These are phyloP conservation scores for Boletus edulis DNA, from an alignment of 768 basidiomycete species.

Conservation along the genomic window DNA sequence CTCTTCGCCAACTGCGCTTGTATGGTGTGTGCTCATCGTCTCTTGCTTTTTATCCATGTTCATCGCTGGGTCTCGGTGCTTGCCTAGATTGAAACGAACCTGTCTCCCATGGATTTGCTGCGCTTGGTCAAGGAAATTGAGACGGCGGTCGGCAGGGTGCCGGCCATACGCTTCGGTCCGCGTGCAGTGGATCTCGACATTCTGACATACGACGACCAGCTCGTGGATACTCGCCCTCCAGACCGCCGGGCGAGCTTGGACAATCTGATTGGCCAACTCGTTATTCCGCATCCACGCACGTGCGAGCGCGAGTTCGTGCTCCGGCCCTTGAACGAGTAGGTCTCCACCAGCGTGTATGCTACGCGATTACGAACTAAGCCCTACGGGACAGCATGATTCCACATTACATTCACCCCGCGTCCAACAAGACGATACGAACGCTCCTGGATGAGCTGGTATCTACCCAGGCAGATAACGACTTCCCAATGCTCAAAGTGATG, in stretches of 20 bases:
- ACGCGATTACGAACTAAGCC: background rate
- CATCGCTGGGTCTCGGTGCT: background rate
- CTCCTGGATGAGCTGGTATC: conserved; percentile 45
- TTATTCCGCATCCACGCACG: conserved; percentile 81
- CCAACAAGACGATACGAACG: conserved; percentile 43
- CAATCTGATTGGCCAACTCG: conserved; percentile 62
- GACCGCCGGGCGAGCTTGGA: conserved; percentile 49
- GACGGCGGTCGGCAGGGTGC: conserved; percentile 67
- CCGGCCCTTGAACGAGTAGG: conserved; percentile 82
- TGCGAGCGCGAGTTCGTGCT: conserved; percentile 91
- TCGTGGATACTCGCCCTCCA: conserved; percentile 56
- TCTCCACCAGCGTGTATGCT: background rate
- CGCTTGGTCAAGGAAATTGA: conserved; percentile 73
- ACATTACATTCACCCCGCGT: conserved; percentile 60
- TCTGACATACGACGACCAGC: conserved; percentile 61
- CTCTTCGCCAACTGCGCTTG: conserved; percentile 88
- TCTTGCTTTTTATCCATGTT: background rate
- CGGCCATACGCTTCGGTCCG: conserved; percentile 81
- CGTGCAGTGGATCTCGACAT: conserved; percentile 90
- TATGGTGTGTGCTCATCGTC: conserved; percentile 51
- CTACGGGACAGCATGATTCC: conserved; percentile 71
- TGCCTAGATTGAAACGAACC: conserved; percentile 66
- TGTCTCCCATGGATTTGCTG: conserved; percentile 60
- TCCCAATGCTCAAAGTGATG: conserved; percentile 68
- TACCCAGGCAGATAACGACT: conserved; percentile 27